These are phyloP conservation scores for Leccinellum rugosiceps DNA, from an alignment of 768 basidiomycete genomes.

Conservation along the genomic window DNA sequence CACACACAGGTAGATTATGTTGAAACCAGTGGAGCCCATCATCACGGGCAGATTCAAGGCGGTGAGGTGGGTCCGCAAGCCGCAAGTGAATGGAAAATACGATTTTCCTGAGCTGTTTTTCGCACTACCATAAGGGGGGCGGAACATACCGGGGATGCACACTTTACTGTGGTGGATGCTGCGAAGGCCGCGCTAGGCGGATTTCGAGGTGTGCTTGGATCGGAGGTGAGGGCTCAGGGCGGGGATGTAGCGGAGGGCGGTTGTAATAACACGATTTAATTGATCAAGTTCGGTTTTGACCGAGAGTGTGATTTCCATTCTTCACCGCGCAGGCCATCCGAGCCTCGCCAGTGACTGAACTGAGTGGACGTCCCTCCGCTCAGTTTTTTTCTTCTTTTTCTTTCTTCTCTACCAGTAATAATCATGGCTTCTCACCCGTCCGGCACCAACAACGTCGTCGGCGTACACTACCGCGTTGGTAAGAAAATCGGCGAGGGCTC, in stretches of 20 bases:
- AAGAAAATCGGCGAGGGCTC: slow-evolving; percentile 99
- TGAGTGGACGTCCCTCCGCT: slow-evolving; percentile 3
- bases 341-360: slow-evolving; percentile 16
- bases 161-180: background rate
- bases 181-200: background rate
- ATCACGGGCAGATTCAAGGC: background rate
- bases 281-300: slow-evolving; percentile 25
- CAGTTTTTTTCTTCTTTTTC: slow-evolving; percentile 3
- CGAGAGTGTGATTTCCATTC: slow-evolving; percentile 30
- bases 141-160: background rate
- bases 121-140: slow-evolving; percentile 27
- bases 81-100: slow-evolving; percentile 38
- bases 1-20: background rate
- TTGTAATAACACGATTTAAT: slow-evolving; percentile 1
- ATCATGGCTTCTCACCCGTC: slow-evolving; percentile 54
- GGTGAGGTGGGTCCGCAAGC: slow-evolving; percentile 38
- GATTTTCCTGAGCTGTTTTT: slow-evolving; percentile 44
- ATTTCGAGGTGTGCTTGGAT: slow-evolving; percentile 1
- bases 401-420: slow-evolving; percentile 19
- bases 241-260: slow-evolving; percentile 18
- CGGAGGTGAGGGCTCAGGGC: slow-evolving; percentile 11
- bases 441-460: slow-evolving; percentile 76
- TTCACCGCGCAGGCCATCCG: slow-evolving; percentile 28
- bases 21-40: slow-evolving; percentile 5
- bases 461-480: slow-evolving; percentile 96